Evolutionary conservation across 2,329 filamentous ascomycete genomes (phyloP).

Genomic region (Calonectria naviculata): DNA sequence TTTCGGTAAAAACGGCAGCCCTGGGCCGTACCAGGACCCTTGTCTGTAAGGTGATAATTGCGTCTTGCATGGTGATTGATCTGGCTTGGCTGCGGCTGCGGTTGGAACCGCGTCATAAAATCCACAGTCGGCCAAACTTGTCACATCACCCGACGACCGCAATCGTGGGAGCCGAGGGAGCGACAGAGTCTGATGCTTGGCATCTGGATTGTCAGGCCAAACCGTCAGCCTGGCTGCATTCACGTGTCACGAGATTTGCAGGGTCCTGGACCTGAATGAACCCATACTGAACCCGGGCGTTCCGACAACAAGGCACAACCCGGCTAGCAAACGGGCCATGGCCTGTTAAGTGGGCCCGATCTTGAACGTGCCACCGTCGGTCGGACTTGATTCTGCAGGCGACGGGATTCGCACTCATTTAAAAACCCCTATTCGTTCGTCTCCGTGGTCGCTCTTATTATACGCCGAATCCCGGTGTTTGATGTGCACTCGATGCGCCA

Average conservation of each 20-base stretch:
- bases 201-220: not conserved
- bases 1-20: conserved; percentile 18
- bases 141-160: conserved; percentile 11
- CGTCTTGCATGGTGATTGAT: conserved; percentile 7
- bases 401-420: conserved; percentile 1
- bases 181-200: not conserved
- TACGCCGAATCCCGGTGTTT: not conserved
- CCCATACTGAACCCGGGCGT: not conserved
- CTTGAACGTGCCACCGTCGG: not conserved
- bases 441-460: not conserved
- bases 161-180: conserved; percentile 3
- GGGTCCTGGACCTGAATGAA: not conserved
- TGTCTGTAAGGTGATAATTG: conserved; percentile 16
- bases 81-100: not conserved
- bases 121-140: not conserved
- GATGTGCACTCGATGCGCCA: not conserved
- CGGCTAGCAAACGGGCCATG: not conserved
- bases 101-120: not conserved
- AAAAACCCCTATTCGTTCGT: not conserved
- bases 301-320: conserved; percentile 1
- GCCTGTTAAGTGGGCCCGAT: not conserved
- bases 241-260: conserved; percentile 4
- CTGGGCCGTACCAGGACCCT: not conserved
- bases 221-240: not conserved
- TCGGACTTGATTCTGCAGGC: not conserved